A percentile compares a stretch with the other conserved stretches of the same genome.
Evolutionary conservation across 495 filamentous ascomycete species (phyloP).

Genomic region (Aspergillus avenaceus): DNA sequence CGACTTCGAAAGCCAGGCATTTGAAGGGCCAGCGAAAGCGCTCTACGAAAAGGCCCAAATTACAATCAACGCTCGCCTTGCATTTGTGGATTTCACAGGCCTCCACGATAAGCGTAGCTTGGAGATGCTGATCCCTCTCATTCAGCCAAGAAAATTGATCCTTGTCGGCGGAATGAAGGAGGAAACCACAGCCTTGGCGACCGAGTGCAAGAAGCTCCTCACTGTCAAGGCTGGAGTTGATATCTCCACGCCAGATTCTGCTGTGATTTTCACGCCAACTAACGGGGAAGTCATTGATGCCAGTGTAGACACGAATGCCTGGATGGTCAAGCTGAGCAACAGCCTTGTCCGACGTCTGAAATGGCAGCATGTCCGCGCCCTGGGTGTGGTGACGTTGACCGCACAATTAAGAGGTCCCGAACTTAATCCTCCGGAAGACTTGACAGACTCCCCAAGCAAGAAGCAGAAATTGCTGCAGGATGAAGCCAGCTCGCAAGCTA

Average conservation of each 20-base stretch:
- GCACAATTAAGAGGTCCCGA: conserved; percentile 52
- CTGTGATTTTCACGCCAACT: conserved; percentile 73
- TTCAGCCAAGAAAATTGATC: conserved; percentile 90
- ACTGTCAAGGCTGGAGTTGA: conserved; percentile 45
- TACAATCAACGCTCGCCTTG: conserved; percentile 65
- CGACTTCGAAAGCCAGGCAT: conserved; percentile 41
- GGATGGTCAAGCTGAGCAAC: conserved; percentile 86
- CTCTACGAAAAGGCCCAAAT: conserved; percentile 56
- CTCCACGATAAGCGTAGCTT: conserved; percentile 89
- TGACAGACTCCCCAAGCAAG: conserved; percentile 54
- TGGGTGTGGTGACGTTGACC: conserved; percentile 85
- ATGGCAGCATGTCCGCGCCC: conserved; percentile 88
- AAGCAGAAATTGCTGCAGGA: conserved; percentile 59
- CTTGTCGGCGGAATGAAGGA: conserved; percentile 72
- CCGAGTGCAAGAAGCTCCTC: conserved; percentile 75
- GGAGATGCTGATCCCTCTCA: conserved; percentile 90
- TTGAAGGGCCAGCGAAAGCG: conserved; percentile 72
- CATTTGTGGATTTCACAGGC: conserved; percentile 87
- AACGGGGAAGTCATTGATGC: conserved; percentile 73
- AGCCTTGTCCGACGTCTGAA: conserved; percentile 75
- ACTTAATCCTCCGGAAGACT: conserved; percentile 22
- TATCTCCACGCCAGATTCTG: conserved; percentile 36
- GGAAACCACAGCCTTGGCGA: conserved; percentile 73
- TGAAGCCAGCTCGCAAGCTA: conserved; percentile 20
- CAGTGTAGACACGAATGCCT: conserved; percentile 96